These are phyloP conservation scores for Ophiostoma fasciatum DNA, from an alignment of 2,329 filamentous ascomycete genomes.

Conservation along the genomic window DNA sequence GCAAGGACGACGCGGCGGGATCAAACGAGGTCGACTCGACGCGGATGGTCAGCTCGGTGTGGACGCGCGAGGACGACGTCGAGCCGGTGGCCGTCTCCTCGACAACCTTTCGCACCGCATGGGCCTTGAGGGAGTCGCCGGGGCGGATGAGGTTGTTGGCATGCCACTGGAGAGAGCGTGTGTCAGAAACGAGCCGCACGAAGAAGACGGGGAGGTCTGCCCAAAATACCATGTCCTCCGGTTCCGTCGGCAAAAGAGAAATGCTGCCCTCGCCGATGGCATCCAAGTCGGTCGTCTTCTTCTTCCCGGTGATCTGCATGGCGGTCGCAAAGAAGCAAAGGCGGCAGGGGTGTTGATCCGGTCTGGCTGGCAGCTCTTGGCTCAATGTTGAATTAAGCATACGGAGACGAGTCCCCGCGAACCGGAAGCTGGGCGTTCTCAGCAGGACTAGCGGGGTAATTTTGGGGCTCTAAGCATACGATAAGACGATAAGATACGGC, in stretches of 20 bases:
- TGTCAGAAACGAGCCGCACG: not conserved
- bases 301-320: slow-evolving; percentile 19
- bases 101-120: slow-evolving; percentile 40
- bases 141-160: slow-evolving; percentile 44
- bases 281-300: slow-evolving; percentile 22
- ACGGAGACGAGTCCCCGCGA: too few species aligned
- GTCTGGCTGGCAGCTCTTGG: too few species aligned
- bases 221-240: slow-evolving; percentile 35
- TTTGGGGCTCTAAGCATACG: too few species aligned
- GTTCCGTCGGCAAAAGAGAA: slow-evolving; percentile 25
- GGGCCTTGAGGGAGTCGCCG: slow-evolving; percentile 37
- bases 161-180: slow-evolving; percentile 28
- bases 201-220: slow-evolving; percentile 9
- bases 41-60: slow-evolving; percentile 40
- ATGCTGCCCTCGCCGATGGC: slow-evolving; percentile 24
- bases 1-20: slow-evolving; percentile 36
- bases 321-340: too few species aligned
- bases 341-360: too few species aligned
- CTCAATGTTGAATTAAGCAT: too few species aligned
- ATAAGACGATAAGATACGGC: too few species aligned
- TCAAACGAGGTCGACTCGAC: slow-evolving; percentile 46
- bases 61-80: slow-evolving; percentile 34
- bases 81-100: slow-evolving; percentile 31
- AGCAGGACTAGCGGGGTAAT: too few species aligned
- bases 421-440: too few species aligned